Evolutionary conservation across 192 early-diverging fungal species (phyloP).

Genomic region (Rhizoclosmatium sp.): DNA sequence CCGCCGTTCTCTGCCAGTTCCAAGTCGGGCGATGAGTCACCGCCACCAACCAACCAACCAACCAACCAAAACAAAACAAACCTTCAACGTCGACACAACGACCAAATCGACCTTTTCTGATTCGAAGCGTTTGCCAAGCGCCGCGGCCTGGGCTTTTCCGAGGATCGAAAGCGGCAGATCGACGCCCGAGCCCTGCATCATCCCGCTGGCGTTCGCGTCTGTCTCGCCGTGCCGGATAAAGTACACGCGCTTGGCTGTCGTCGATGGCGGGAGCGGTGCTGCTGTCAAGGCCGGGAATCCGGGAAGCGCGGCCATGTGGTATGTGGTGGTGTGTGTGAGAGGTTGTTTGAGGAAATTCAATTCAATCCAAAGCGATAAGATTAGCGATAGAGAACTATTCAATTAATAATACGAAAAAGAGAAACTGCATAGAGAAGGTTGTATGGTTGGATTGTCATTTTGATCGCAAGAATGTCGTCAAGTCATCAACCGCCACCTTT

Average conservation of each 20-base stretch:
- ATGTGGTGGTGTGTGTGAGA: too few species aligned
- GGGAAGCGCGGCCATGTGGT: background rate
- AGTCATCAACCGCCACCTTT: background rate
- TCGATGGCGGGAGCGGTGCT: background rate
- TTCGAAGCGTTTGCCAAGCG: constrained; percentile 5
- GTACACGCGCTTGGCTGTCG: constrained; percentile 51
- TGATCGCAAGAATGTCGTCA: background rate
- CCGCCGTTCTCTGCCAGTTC: constrained; percentile 43
- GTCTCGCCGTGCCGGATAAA: constrained; percentile 64
- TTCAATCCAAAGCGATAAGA: too few species aligned
- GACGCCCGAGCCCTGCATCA: constrained; percentile 60
- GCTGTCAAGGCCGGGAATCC: background rate
- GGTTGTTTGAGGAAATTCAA: too few species aligned
- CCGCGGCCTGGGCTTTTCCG: constrained; percentile 32
- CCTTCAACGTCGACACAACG: constrained; percentile 51
- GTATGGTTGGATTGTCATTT: too few species aligned
- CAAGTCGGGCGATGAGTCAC: background rate
- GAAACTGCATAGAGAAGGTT: too few species aligned
- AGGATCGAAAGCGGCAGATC: constrained; percentile 48
- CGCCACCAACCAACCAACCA: too few species aligned
- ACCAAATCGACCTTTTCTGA: constrained; percentile 45
- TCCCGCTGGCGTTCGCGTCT: constrained; percentile 49
- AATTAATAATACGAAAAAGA: too few species aligned
- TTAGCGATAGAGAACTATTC: too few species aligned
- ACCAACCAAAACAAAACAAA: constrained; percentile 20